These are phyloP conservation scores for Cytospora schulzeri DNA, from an alignment of 2,329 filamentous ascomycete genomes.

Conservation along the genomic window DNA sequence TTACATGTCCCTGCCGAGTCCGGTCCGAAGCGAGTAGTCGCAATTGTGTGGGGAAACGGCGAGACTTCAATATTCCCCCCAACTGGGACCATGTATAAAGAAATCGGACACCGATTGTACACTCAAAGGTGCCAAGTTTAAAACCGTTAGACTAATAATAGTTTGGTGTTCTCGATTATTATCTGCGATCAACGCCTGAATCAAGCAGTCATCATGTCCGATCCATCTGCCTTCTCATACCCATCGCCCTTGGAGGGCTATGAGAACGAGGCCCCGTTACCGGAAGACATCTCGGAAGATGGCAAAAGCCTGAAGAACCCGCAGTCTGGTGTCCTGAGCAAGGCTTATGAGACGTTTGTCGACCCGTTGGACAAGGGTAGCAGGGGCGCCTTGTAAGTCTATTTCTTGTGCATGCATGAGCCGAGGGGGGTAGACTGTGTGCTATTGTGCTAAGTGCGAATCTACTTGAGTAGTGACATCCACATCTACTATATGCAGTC, in stretches of 20 bases:
- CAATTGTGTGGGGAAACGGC: background rate
- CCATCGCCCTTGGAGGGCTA: conserved; percentile 61
- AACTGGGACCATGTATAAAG: background rate
- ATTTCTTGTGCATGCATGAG: background rate
- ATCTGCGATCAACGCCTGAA: background rate
- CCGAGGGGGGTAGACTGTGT: background rate
- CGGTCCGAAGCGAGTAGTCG: background rate
- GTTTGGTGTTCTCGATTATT: background rate
- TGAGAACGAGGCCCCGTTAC: conserved; percentile 56
- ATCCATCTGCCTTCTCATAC: conserved; percentile 49
- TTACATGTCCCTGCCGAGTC: background rate
- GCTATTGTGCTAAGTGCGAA: conserved; percentile 5
- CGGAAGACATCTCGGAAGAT: conserved; percentile 65
- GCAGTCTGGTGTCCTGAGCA: conserved; percentile 59
- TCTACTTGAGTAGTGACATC: conserved; percentile 61
- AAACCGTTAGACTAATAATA: too few relatives aligned
- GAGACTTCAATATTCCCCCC: background rate
- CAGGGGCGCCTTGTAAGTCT: conserved; percentile 70
- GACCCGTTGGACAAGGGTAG: conserved; percentile 66
- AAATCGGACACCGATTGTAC: too few relatives aligned
- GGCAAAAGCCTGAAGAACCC: conserved; percentile 78
- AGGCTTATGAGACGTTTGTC: conserved; percentile 70
- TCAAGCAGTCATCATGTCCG: conserved; percentile 41
- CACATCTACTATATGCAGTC: conserved; percentile 81
- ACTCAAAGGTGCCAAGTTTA: too few relatives aligned